Evolutionary conservation across 2,329 filamentous ascomycete genomes (phyloP).

Genomic region (Penicillium corylophilum): DNA sequence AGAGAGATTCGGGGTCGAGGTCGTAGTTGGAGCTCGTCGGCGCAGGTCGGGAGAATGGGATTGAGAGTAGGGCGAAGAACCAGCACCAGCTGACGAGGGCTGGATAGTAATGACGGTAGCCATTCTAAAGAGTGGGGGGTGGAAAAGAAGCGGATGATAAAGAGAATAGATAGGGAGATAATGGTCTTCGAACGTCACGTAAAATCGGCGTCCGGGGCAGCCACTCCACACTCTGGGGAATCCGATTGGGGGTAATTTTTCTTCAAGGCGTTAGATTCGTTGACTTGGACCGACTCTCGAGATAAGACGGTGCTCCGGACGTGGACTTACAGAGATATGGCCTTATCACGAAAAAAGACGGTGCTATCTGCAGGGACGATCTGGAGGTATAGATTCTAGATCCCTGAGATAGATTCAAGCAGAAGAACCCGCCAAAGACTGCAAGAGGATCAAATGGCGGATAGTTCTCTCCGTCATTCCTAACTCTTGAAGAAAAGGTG

Average conservation of each 20-base stretch:
- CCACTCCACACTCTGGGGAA: slow-evolving; percentile 1
- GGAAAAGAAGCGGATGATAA: background rate
- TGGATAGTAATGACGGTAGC: slow-evolving; percentile 43
- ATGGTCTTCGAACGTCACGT: too few relatives aligned
- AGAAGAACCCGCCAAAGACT: slow-evolving; percentile 26
- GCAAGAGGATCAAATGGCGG: slow-evolving; percentile 29
- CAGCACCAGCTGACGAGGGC: slow-evolving; percentile 33
- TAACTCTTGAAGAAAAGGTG: slow-evolving; percentile 3
- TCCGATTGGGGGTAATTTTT: background rate
- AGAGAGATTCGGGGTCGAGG: slow-evolving; percentile 25
- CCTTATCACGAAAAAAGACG: slow-evolving; percentile 25
- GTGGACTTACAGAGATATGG: slow-evolving; percentile 20
- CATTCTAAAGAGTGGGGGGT: slow-evolving; percentile 30
- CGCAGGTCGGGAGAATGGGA: slow-evolving; percentile 26
- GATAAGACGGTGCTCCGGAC: background rate
- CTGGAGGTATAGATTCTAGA: background rate
- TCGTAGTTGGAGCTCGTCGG: slow-evolving; percentile 22
- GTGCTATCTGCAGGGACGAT: slow-evolving; percentile 15
- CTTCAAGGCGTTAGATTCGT: background rate
- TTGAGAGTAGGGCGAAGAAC: slow-evolving; percentile 25
- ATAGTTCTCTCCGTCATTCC: slow-evolving; percentile 34
- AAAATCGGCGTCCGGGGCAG: slow-evolving; percentile 14
- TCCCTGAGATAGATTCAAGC: slow-evolving; percentile 11
- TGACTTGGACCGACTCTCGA: background rate
- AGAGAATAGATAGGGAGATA: slow-evolving; percentile 2